These are phyloP conservation scores for Arachis monticola DNA, from an alignment of 331 rosid genomes.

Conservation along the genomic window DNA sequence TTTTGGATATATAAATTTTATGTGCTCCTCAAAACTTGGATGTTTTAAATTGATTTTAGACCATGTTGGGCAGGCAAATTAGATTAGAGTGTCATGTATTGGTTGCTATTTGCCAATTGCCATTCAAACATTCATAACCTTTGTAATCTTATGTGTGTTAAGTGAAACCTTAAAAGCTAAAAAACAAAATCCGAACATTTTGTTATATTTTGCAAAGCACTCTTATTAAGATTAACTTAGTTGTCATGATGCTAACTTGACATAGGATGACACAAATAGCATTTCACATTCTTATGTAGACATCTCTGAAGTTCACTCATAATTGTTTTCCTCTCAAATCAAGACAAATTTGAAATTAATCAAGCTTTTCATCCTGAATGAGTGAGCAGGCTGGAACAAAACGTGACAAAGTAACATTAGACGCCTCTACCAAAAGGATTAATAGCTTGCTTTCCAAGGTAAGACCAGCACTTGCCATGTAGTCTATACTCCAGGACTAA, in stretches of 20 bases:
- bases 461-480: conserved; percentile 31
- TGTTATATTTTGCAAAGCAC: background rate
- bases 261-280: background rate
- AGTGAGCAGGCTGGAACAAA: conserved; percentile 78
- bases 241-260: conserved; percentile 23
- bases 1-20: background rate
- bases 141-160: conserved; percentile 1
- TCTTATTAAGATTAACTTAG: conserved; percentile 9
- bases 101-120: conserved; percentile 12
- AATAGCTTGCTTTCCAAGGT: conserved; percentile 90
- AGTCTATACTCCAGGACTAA: conserved; percentile 22
- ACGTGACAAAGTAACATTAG: conserved; percentile 70
- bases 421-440: conserved; percentile 65
- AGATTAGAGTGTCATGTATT: conserved; percentile 3
- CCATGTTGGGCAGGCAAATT: conserved; percentile 4
- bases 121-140: conserved; percentile 13
- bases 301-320: background rate
- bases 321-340: conserved; percentile 23
- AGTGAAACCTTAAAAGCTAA: conserved; percentile 9
- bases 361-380: conserved; percentile 36
- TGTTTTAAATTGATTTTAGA: conserved; percentile 34
- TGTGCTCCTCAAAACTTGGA: conserved; percentile 1
- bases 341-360: conserved; percentile 36
- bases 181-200: conserved; percentile 25
- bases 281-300: no score